These are phyloP conservation scores for Thelephora terrestris DNA, from an alignment of 1,284 basidiomycete genomes.

Conservation along the genomic window DNA sequence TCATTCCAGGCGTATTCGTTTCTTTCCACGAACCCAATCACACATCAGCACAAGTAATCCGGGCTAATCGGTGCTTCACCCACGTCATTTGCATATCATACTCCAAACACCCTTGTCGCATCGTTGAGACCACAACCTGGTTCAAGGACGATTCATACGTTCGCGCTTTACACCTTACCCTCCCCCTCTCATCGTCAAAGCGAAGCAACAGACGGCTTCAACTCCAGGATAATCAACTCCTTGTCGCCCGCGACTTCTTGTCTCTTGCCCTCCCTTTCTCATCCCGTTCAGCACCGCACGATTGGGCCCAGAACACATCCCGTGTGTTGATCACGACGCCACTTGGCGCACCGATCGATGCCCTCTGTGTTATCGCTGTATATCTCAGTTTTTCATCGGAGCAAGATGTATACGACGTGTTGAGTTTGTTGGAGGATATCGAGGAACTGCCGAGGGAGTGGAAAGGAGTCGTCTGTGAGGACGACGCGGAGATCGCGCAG, in stretches of 20 bases:
- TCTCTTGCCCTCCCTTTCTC: neutral
- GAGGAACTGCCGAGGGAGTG: neutral
- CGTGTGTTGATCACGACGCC: slow-evolving; percentile 1
- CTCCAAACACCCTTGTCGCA: neutral
- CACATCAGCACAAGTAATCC: neutral
- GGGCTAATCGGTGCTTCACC: neutral
- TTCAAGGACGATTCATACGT: neutral
- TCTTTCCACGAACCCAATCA: neutral
- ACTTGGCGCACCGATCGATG: neutral
- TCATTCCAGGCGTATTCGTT: neutral
- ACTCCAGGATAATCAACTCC: neutral
- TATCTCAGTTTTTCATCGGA: neutral
- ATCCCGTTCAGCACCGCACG: neutral
- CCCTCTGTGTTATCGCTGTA: neutral
- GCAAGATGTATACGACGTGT: neutral
- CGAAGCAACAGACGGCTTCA: neutral
- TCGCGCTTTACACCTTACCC: neutral
- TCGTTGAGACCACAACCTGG: neutral
- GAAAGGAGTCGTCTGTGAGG: neutral
- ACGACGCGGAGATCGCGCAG: neutral
- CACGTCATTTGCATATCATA: neutral
- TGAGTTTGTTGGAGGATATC: neutral
- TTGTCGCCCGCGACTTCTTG: neutral
- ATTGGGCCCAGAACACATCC: neutral
- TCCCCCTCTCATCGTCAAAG: neutral